Evolutionary conservation across 2,329 filamentous ascomycete species (phyloP), one percentile per base, ranked within the genome.

Genomic region (Fusarium irregulare): DNA sequence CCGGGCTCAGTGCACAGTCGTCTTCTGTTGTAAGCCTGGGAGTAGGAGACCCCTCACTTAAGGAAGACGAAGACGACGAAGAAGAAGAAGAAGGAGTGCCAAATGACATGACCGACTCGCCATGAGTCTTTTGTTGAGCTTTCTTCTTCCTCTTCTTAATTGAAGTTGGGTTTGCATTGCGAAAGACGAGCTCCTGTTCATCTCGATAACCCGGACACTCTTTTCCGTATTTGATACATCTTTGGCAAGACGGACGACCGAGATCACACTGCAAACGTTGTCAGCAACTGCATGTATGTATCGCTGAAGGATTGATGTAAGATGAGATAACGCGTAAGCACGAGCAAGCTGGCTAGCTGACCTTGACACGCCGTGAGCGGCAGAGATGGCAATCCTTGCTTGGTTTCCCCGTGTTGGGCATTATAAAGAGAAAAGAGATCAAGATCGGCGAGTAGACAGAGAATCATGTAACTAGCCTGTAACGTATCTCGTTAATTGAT

Each of bases 351-450:
- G 34, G 28, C 51, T 58, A 20, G 74, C 79, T 64, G 32, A 82
- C 81, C 78, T 82, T 82, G 66, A 82, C 81, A 41, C 81, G 79
- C 49, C 81, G 74, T 42, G 74, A 70, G 34, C 81, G 80, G 64
- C 81, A 82, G 41, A 82, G 76, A 53, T 82, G 80, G 58, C 81
- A 82, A 70, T 82, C 80, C 48, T 76, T 76, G 66, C 81, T 82
- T 21, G 80, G 81, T 64, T 76, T 78, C 32, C 81, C 81, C 25
- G 76, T 81, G 72, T 82, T 82, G 32, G 81, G 81, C 81, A 82
- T 82, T 54, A 21, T 54, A 20, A 13, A 47, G 42, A 44, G 11
- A 47, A 37, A 50, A 51, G 50, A 32, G 37, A 30, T 46, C 45
- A 60, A 41, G 51, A 51, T 18, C 34, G 21, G 48, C 14, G 34